Conservation (phyloP, 108 stramenopile species). For the Nitzschia putrida region DNA sequence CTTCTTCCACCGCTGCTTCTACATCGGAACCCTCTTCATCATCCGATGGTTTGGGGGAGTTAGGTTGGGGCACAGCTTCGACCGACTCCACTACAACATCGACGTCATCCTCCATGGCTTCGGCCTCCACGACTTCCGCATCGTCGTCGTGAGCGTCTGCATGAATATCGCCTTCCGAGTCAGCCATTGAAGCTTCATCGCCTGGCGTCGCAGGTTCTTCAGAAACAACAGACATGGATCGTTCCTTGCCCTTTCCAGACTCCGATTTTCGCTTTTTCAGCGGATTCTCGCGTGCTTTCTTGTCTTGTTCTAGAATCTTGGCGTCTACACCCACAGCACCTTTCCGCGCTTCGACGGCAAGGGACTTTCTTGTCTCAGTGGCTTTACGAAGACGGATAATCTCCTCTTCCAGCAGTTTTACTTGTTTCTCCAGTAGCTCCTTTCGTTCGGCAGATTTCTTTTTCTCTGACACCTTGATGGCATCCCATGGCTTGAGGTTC, state of each 20-base stretch:
- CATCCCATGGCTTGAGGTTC: conserved; percentile 62
- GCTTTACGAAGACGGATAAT: conserved; percentile 28
- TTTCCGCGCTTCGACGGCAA: conserved; percentile 25
- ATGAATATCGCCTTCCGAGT: neutral
- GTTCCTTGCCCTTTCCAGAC: neutral
- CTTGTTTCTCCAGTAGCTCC: conserved; percentile 42
- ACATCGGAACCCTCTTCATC: neutral
- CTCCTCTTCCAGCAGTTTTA: conserved; percentile 43
- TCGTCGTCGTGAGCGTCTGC: neutral
- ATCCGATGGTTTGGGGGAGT: too few relatives aligned
- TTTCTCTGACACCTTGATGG: conserved; percentile 61
- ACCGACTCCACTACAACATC: neutral
- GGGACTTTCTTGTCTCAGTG: conserved; percentile 18
- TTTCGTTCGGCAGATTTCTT: conserved; percentile 48
- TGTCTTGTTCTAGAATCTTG: conserved; percentile 32
- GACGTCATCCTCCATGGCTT: neutral
- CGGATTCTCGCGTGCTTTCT: conserved; percentile 40
- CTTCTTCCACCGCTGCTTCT: conserved; percentile 1
- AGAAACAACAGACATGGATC: neutral
- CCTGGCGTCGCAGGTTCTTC: neutral
- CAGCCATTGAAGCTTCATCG: neutral
- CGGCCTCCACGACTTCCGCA: conserved; percentile 1
- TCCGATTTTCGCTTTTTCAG: conserved; percentile 34
- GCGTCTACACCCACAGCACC: conserved; percentile 13
- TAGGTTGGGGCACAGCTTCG: neutral